phyloP scores from a whole-genome alignment of 495 filamentous ascomycete species.

The Lepraria neglecta region DNA sequence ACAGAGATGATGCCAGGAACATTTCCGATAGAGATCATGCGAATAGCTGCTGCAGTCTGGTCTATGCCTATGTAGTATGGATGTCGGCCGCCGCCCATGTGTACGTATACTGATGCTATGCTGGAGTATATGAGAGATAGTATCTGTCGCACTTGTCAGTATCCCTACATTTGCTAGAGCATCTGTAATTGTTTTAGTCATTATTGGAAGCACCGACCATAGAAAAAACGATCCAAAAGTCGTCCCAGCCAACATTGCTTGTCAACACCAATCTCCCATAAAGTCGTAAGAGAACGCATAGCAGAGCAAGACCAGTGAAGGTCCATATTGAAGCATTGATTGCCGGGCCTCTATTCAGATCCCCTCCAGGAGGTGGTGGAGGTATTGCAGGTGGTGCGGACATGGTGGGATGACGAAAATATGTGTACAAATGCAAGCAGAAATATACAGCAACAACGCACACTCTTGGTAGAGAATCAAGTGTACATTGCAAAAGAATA shows the following conservation, averaged over 20 bases:
- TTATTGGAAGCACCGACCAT: not conserved
- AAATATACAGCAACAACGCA: no score
- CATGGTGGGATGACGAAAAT: no score
- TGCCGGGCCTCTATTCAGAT: not conserved
- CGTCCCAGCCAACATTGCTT: constrained; percentile 1
- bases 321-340: not conserved
- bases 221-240: constrained; percentile 1
- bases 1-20: not conserved
- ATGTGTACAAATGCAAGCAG: no score
- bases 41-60: not conserved
- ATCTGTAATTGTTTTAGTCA: no score
- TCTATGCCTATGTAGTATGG: not conserved
- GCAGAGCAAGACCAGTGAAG: constrained; percentile 3
- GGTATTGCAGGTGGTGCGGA: no score
- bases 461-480: no score
- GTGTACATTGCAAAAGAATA: no score
- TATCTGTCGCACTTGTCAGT: not conserved
- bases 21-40: not conserved
- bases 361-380: not conserved
- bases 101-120: not conserved
- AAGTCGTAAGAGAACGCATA: not conserved
- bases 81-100: not conserved
- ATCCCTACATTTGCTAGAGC: no score
- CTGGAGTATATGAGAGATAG: not conserved
- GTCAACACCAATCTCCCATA: not conserved